A percentile compares a stretch with the other conserved stretches of the same genome.
phyloP scores from a whole-genome alignment of 2,329 filamentous ascomycete species.

The Diaporthe sp. region DNA sequence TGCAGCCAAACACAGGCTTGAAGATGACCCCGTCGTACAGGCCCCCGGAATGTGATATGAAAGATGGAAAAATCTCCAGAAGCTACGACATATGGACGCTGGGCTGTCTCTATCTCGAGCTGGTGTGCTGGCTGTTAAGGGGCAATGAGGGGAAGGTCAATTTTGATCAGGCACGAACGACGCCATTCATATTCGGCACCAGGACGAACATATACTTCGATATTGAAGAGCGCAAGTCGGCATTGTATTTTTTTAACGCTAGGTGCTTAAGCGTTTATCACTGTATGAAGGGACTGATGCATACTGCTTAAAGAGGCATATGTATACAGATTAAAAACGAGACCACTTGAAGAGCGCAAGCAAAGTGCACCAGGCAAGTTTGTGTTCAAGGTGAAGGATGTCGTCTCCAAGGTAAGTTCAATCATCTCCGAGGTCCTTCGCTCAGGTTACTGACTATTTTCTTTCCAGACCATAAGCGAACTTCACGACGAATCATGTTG shows the following conservation, averaged over 20 bases:
- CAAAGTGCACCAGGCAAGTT: fast-evolving
- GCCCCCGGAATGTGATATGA: conserved; percentile 35
- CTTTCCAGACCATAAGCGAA: conserved; percentile 19
- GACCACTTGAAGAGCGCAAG: no score
- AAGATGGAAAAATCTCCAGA: conserved; percentile 29
- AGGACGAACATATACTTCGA: conserved; percentile 25
- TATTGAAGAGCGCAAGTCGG: not conserved
- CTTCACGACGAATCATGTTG: not conserved
- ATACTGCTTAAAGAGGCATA: no score
- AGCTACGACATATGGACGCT: conserved; percentile 49
- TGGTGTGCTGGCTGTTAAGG: conserved; percentile 47
- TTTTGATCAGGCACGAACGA: not conserved
- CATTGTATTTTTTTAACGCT: no score
- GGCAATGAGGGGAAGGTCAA: not conserved
- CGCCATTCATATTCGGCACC: conserved; percentile 18
- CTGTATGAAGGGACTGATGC: no score
- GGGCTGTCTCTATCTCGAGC: conserved; percentile 49
- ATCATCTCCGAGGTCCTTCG: fast-evolving
- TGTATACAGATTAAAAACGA: no score
- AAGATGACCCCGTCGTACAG: conserved; percentile 35
- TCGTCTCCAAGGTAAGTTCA: conserved; percentile 12
- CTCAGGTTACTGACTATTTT: not conserved
- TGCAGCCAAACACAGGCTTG: conserved; percentile 18
- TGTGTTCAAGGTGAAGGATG: conserved; percentile 29
- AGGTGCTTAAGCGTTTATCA: no score